Base-by-base conservation (phyloP, 176 grass and related monocot species). In the Cenchrus fungigraminus region DNA sequence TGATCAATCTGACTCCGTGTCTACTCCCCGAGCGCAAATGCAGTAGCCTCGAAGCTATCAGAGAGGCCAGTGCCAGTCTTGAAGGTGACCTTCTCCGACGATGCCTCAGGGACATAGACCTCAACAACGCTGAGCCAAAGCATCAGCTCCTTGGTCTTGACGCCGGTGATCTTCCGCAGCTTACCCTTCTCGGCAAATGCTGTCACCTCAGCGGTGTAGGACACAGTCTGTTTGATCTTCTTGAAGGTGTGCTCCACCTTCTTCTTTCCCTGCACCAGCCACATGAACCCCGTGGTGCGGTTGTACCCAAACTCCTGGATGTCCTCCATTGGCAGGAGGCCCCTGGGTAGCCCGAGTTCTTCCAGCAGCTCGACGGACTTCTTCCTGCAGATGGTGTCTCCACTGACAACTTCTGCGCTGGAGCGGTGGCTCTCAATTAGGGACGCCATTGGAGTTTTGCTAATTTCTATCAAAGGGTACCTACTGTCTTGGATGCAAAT, bases 231-330 rank as follows among this genome's bases (percentile, higher is more conserved):
- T 4, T 58, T 58, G 55, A 58, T 58, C 16, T 58, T 58, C 55
- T 58, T 58, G 55, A 58, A 58, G 6, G 55, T 58, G 55, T 58
- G 55, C 22, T 77, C 61, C 2, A 28, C 64, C 83, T 85, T 85
- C 51, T 85, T 85, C 44, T 45, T 45, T 4, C 58, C 79, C 32
- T 86, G 76, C 17, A 86, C 59, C 8, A 86, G 8, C 84, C 76
- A 86, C 59, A 73, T 84, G 13, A 53, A 53, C 12, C 51, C 51
- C 0, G 51, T 53, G 51, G 51, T 12, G 13, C 51, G 2, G 51
- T 53, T 53, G 51, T 53, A 53, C 51, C 51, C 44, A 45, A 45
- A 45, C 44, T 45, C 44, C 44, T 45, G 44, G 44, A 45, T 45
- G 44, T 45, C 44, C 12, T 53, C 51, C 51, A 14, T 15, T 2